Percentiles rank a stretch among this genome's conserved stretches.
Evolutionary conservation across 1,284 basidiomycete species (phyloP).

Genomic region (Ustilago cynodontis): DNA sequence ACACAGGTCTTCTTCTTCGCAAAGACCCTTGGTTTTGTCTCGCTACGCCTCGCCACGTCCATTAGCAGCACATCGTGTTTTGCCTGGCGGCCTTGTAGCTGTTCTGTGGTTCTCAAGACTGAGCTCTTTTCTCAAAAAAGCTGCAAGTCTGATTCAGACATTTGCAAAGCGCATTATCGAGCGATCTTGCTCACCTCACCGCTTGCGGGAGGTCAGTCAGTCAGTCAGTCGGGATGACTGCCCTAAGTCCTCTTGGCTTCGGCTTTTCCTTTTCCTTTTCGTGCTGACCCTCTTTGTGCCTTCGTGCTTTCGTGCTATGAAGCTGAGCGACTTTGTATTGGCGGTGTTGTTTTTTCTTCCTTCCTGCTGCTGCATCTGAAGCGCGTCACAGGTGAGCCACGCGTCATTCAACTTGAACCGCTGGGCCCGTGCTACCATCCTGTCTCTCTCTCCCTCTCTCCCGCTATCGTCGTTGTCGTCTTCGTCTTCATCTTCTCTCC

Average conservation of each 20-base stretch:
- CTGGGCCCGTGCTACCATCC: background rate
- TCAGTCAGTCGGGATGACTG: no score
- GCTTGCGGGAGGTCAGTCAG: background rate
- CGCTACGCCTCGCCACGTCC: background rate
- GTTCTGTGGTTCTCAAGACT: background rate
- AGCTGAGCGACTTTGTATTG: background rate
- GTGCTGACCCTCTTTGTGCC: background rate
- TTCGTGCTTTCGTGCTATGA: background rate
- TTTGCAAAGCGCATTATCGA: background rate
- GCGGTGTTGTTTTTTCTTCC: background rate
- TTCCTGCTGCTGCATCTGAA: background rate
- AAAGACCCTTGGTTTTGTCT: background rate
- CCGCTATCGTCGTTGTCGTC: background rate
- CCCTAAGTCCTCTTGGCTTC: no score
- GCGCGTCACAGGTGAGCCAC: background rate
- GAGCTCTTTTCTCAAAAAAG: background rate
- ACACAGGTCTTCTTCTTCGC: constrained; percentile 1
- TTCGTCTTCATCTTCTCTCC: constrained; percentile 9
- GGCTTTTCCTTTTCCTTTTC: constrained; percentile 4
- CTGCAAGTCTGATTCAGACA: background rate
- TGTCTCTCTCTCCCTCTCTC: no score
- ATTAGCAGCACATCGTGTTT: background rate
- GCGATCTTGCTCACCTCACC: no score
- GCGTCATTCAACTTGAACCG: constrained; percentile 3
- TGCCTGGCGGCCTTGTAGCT: background rate